These are phyloP conservation scores for Amanita rubescens DNA, from an alignment of 768 basidiomycete species.

Conservation along the genomic window DNA sequence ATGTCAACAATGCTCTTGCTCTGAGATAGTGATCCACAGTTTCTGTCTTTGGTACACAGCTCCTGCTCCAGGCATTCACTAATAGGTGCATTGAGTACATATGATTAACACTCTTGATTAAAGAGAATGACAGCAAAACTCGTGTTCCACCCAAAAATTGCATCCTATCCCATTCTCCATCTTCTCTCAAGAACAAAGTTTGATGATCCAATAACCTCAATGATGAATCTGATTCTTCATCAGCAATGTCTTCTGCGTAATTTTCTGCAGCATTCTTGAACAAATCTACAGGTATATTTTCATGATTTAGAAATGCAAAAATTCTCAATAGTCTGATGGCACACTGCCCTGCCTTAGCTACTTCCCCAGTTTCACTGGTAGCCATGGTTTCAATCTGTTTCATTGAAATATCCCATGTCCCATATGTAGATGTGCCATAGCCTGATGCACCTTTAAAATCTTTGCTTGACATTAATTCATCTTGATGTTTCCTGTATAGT, in stretches of 20 bases:
- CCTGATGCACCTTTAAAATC: neutral
- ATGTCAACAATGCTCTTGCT: neutral
- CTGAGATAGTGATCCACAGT: neutral
- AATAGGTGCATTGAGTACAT: conserved; percentile 10
- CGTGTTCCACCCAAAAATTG: conserved; percentile 11
- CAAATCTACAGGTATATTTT: neutral
- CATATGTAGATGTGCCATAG: neutral
- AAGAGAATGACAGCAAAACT: conserved; percentile 11
- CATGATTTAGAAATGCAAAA: neutral
- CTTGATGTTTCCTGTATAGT: neutral
- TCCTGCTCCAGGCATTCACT: conserved; percentile 7
- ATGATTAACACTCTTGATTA: conserved; percentile 6
- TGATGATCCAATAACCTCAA: neutral
- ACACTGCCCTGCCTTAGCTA: neutral
- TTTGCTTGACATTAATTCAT: neutral
- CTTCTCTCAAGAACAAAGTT: neutral
- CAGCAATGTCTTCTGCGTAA: neutral
- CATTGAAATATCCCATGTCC: conserved; percentile 4
- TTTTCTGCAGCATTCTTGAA: conserved; percentile 1
- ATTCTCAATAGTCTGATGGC: neutral
- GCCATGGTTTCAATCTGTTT: neutral
- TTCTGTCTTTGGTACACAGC: neutral
- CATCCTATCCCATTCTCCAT: conserved; percentile 9
- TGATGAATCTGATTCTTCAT: neutral
- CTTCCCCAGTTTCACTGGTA: neutral